A percentile compares a stretch with the other conserved stretches of the same genome.
Conservation (phyloP, 1,284 basidiomycete genomes). For the Heterobasidion irregulare region DNA sequence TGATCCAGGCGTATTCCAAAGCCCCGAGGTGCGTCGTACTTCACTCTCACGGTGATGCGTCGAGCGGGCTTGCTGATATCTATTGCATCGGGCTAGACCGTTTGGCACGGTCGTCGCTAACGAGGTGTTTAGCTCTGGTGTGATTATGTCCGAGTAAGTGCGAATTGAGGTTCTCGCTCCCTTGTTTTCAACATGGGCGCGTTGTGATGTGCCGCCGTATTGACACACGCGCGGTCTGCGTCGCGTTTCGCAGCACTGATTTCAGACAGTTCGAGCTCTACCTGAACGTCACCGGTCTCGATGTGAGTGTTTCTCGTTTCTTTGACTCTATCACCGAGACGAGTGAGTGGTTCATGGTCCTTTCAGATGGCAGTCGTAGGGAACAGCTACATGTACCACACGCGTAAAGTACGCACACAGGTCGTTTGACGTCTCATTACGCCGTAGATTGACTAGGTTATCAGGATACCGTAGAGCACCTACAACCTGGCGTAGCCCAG, state of each 20-base stretch:
- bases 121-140: slow-evolving; percentile 90
- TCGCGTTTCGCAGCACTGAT: slow-evolving; percentile 56
- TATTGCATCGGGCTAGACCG: slow-evolving; percentile 38
- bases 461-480: slow-evolving; percentile 74
- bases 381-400: slow-evolving; percentile 92
- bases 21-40: slow-evolving; percentile 54
- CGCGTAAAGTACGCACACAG: slow-evolving; percentile 48
- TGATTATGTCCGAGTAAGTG: slow-evolving; percentile 82
- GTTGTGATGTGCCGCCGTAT: too few species aligned
- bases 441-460: neutral
- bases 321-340: neutral
- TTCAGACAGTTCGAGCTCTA: slow-evolving; percentile 94
- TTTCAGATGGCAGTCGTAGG: slow-evolving; percentile 87
- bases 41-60: neutral
- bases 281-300: slow-evolving; percentile 78
- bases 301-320: slow-evolving; percentile 37
- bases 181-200: too few species aligned
- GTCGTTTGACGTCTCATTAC: neutral
- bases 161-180: slow-evolving; percentile 6
- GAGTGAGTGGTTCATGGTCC: neutral
- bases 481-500: slow-evolving; percentile 73
- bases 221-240: neutral
- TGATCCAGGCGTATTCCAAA: slow-evolving; percentile 87
- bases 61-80: too few species aligned
- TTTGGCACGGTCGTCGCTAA: slow-evolving; percentile 90